A percentile compares a stretch with the other conserved stretches of the same genome.
phyloP scores from a whole-genome alignment of 352 stramenopile genomes.

The Pythium grandisporangium region DNA sequence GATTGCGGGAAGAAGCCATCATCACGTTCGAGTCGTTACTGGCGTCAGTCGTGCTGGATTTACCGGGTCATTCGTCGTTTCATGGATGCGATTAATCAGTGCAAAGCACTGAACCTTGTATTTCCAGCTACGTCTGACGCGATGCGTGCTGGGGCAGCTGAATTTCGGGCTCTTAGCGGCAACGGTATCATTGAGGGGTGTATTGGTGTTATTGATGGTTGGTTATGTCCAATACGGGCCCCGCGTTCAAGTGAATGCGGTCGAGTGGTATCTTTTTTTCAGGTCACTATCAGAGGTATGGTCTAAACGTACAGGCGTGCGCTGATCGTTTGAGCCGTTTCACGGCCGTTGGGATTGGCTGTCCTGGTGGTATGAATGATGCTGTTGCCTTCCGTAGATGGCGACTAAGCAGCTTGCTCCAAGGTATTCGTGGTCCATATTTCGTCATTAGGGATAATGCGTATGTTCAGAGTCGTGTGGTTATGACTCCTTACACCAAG shows the following conservation, averaged over 20 bases:
- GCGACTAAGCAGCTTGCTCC: neutral
- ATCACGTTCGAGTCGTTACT: constrained; percentile 7
- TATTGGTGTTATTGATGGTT: constrained; percentile 9
- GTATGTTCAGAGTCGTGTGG: neutral
- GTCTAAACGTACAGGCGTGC: neutral
- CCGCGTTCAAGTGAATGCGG: neutral
- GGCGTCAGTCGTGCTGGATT: neutral
- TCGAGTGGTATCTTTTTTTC: constrained; percentile 2
- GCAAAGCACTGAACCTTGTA: neutral
- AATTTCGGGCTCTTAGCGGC: neutral
- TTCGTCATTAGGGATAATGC: constrained; percentile 8
- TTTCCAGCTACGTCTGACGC: neutral
- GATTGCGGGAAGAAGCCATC: constrained; percentile 7
- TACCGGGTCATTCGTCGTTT: constrained; percentile 1
- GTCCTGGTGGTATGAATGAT: constrained; percentile 1
- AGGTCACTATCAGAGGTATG: constrained; percentile 9
- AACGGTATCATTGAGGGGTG: neutral
- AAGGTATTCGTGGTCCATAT: neutral
- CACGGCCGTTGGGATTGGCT: neutral
- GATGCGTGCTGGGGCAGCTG: neutral
- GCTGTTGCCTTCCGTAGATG: neutral
- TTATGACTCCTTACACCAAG: constrained; percentile 8
- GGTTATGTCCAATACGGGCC: constrained; percentile 5
- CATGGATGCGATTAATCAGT: constrained; percentile 2
- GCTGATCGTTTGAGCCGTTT: neutral